Evolutionary conservation across 495 filamentous ascomycete species (phyloP).

Genomic region (Aspergillus cavernicola): DNA sequence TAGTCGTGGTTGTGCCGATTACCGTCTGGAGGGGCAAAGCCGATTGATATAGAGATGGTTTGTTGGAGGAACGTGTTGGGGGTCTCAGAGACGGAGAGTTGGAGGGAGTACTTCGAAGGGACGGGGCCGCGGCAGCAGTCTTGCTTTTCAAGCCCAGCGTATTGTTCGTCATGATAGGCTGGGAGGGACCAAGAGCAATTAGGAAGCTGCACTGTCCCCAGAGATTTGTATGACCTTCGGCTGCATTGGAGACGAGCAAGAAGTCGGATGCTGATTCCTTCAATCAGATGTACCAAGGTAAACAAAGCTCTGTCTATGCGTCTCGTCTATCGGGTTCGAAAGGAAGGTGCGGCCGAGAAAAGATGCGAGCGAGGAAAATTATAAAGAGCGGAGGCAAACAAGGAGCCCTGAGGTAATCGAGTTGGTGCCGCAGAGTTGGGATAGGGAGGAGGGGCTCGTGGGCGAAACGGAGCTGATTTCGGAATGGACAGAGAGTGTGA

Average conservation of each 20-base stretch:
- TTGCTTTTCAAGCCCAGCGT: slow-evolving; percentile 37
- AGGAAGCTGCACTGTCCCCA: slow-evolving; percentile 27
- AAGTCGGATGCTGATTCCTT: background rate
- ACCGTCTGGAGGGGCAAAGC: slow-evolving; percentile 74
- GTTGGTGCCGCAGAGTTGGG: background rate
- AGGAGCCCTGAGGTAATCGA: background rate
- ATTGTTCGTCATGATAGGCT: slow-evolving; percentile 35
- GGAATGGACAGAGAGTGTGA: slow-evolving; percentile 1
- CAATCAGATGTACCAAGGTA: background rate
- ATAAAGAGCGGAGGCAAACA: background rate
- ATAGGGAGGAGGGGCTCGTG: slow-evolving; percentile 2
- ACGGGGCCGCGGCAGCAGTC: slow-evolving; percentile 29
- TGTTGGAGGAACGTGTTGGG: slow-evolving; percentile 59
- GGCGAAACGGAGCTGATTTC: slow-evolving; percentile 2
- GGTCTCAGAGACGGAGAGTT: slow-evolving; percentile 69
- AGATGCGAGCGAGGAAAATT: background rate
- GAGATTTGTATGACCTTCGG: slow-evolving; percentile 15
- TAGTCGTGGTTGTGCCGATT: slow-evolving; percentile 81
- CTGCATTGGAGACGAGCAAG: slow-evolving; percentile 14
- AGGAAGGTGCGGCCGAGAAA: slow-evolving; percentile 3
- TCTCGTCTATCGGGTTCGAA: background rate
- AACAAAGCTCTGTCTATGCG: background rate
- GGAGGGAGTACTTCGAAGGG: slow-evolving; percentile 73
- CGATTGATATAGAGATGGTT: slow-evolving; percentile 41
- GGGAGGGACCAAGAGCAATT: slow-evolving; percentile 3